Base-by-base conservation (phyloP, 495 filamentous ascomycete species). In the Schizothecium vesticola region DNA sequence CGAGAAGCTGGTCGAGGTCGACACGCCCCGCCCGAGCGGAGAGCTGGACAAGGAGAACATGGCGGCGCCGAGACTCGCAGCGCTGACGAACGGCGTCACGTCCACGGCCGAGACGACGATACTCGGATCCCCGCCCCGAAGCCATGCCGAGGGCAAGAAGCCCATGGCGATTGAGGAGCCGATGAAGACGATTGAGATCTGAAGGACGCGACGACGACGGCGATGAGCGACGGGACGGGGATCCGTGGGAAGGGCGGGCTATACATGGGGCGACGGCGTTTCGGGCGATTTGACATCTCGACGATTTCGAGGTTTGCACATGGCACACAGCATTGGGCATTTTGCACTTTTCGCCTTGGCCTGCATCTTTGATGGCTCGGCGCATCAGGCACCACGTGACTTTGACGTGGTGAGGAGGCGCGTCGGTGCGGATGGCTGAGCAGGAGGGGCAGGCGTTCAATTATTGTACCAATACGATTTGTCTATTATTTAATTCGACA, bases 171-270 rank as follows among this genome's bases (percentile, higher is more conserved):
- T 75, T 13, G 83, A 83, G 67, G 82, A 79, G 60, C 76, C 77
- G 24, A 86, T 87, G 84, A 87, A 86, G 76, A 84, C 82, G 56
- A 86, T 87, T 71, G 84, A 87, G 76, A 87, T 87, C 65, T 87
- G 67, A 71, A 63, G 73, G 23, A 6, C 21, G 19, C 10, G 36
- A 59, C 23, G 31, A 61, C 26, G 29, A 75, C 57, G 28, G 33
- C 25, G 64, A 66, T 0, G 59, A 60, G 57, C 59, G 28, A 66
- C 24, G 57, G 65, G 31, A 66, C 57, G 29, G 51, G 31, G 33
- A 60, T 65, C 61, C 64, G 59, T 58, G 55, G 29, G 13, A 19
- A 51, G 43, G 43, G 19, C 16, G 43, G 65, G 65, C 65, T 36
- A 66, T 59, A 60, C 65, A 66, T 66, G 8, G 33, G 33, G 56